Evolutionary conservation across 2,329 filamentous ascomycete genomes (phyloP).

Genomic region (Corynespora cassiicola): DNA sequence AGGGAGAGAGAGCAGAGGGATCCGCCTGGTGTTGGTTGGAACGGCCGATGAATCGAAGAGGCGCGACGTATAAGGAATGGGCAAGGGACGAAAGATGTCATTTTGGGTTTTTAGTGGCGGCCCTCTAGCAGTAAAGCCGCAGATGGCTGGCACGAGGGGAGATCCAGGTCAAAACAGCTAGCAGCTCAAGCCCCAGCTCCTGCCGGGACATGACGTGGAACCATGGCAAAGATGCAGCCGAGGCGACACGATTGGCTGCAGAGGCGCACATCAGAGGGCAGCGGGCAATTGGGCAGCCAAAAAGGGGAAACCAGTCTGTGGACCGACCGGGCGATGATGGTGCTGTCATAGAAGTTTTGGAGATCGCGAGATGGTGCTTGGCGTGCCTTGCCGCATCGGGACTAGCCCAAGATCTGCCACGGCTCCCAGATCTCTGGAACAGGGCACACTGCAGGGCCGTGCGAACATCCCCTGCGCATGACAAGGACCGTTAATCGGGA

Average conservation of each 20-base stretch:
- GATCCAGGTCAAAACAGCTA: conserved; percentile 31
- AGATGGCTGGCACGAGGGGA: conserved; percentile 31
- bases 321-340: conserved; percentile 25
- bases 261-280: conserved; percentile 25
- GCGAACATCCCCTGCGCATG: too few species aligned
- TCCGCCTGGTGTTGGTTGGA: too few species aligned
- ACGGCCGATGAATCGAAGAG: conserved; percentile 16
- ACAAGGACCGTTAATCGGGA: too few species aligned
- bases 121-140: conserved; percentile 20
- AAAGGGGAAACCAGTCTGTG: conserved; percentile 4
- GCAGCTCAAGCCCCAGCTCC: conserved; percentile 27
- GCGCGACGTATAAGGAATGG: conserved; percentile 20
- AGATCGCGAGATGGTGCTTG: conserved; percentile 32
- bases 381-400: conserved; percentile 20
- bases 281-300: conserved; percentile 22
- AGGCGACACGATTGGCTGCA: conserved; percentile 26
- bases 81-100: conserved; percentile 11
- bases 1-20: too few species aligned
- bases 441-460: conserved; percentile 6
- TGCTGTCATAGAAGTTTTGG: conserved; percentile 29
- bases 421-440: conserved; percentile 16
- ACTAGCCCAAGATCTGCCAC: conserved; percentile 15
- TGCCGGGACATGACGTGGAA: conserved; percentile 26
- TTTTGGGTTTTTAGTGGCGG: conserved; percentile 26
- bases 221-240: conserved; percentile 11